These are phyloP conservation scores for Monosiga brevicollis DNA, from an alignment of 78 protist genomes.

Conservation along the genomic window DNA sequence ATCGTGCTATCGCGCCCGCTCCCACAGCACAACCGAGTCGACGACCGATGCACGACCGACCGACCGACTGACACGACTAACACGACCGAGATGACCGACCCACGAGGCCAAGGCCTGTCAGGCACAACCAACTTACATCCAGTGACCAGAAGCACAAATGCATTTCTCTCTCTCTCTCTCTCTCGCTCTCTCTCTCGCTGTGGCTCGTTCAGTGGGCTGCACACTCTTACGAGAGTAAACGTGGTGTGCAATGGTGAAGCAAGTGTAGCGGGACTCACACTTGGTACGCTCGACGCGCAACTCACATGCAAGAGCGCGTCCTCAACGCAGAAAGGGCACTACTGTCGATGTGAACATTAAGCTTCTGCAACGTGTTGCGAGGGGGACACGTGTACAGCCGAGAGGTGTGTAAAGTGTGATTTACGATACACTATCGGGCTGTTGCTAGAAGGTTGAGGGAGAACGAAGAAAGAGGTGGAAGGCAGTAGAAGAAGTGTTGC, in stretches of 20 bases:
- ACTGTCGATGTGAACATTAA: background rate
- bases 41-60: no score
- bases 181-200: constrained; percentile 21
- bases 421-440: background rate
- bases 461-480: background rate
- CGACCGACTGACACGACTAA: no score
- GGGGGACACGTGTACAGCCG: background rate
- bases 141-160: no score
- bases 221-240: no score
- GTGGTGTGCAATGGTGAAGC: no score
- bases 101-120: no score
- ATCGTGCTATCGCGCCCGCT: no score
- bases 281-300: background rate
- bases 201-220: background rate
- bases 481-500: background rate
- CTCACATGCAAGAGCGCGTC: background rate
- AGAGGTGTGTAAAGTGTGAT: background rate
- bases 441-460: background rate
- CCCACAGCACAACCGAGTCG: no score
- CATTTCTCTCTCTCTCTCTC: constrained; percentile 11
- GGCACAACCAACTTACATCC: no score
- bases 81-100: no score
- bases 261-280: no score
- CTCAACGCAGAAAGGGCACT: background rate
- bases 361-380: background rate